Conservation (phyloP, 2,329 filamentous ascomycete species). For the Didymella glomerata region DNA sequence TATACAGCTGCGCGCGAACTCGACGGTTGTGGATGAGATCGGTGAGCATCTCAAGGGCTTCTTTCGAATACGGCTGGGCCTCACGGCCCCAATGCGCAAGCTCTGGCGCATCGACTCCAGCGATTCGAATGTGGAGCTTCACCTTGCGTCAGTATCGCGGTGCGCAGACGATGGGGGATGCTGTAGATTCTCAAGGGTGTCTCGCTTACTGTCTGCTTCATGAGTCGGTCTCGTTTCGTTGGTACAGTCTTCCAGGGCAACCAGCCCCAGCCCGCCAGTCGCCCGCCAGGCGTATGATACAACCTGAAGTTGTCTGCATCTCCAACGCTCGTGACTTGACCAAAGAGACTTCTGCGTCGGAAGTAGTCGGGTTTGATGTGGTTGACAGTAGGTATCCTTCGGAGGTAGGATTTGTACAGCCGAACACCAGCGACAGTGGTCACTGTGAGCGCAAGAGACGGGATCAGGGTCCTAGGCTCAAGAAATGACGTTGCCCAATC, state of each 20-base stretch:
- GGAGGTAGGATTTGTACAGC: constrained; percentile 76
- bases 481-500: constrained; percentile 64
- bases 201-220: constrained; percentile 73
- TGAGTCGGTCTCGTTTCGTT: constrained; percentile 71
- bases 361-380: constrained; percentile 80
- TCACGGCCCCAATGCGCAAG: constrained; percentile 89
- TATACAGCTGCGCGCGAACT: constrained; percentile 84
- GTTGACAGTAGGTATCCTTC: constrained; percentile 80
- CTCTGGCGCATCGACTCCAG: constrained; percentile 93
- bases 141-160: constrained; percentile 23
- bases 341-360: constrained; percentile 78
- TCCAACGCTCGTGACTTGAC: constrained; percentile 89
- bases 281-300: constrained; percentile 93
- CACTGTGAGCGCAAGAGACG: constrained; percentile 63
- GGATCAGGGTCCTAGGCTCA: constrained; percentile 63
- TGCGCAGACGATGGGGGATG: not conserved
- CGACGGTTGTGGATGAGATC: constrained; percentile 73
- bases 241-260: constrained; percentile 76
- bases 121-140: constrained; percentile 86
- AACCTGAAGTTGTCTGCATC: constrained; percentile 96
- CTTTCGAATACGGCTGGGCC: constrained; percentile 82
- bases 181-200: not conserved
- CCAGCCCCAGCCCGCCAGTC: constrained; percentile 91
- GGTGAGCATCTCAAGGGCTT: constrained; percentile 84
- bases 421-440: constrained; percentile 63